Conservation (phyloP, 1,284 basidiomycete species). For the Boletus albobrunnescens region DNA sequence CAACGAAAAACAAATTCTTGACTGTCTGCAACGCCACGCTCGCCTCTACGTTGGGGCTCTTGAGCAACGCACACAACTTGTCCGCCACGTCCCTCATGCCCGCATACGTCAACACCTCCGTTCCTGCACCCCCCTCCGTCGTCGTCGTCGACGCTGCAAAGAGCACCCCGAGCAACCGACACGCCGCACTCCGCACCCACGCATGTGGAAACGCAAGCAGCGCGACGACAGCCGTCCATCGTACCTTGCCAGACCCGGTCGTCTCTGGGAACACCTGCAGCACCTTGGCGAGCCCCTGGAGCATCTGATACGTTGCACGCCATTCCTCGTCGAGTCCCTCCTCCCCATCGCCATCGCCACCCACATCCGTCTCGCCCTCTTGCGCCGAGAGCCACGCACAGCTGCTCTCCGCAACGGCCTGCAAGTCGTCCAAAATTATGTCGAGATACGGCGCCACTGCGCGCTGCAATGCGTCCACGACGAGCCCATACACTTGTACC, state of each 20-base stretch:
- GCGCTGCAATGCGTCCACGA: constrained; percentile 62
- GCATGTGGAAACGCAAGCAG: constrained; percentile 89
- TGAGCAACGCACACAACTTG: constrained; percentile 78
- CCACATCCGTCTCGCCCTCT: constrained; percentile 43
- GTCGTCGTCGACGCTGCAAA: constrained; percentile 46
- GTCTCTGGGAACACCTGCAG: constrained; percentile 55
- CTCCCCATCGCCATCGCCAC: constrained; percentile 27
- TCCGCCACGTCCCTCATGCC: constrained; percentile 71
- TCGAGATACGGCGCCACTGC: constrained; percentile 49
- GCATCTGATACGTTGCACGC: constrained; percentile 81
- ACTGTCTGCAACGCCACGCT: constrained; percentile 81
- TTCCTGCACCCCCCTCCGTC: neutral
- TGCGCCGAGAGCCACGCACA: constrained; percentile 37
- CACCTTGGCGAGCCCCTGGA: constrained; percentile 66
- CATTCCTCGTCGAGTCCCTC: constrained; percentile 57
- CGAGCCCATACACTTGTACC: constrained; percentile 77
- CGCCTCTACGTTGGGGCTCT: constrained; percentile 78
- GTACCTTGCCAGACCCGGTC: constrained; percentile 35
- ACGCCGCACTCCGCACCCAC: constrained; percentile 87
- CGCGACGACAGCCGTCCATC: constrained; percentile 62
- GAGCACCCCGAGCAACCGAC: constrained; percentile 71
- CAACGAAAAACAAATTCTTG: constrained; percentile 91
- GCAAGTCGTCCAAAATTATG: constrained; percentile 59
- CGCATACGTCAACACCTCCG: constrained; percentile 41
- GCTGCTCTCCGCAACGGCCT: constrained; percentile 47